phyloP scores from a whole-genome alignment of 331 rosid species.

The Pyracantha coccinea region DNA sequence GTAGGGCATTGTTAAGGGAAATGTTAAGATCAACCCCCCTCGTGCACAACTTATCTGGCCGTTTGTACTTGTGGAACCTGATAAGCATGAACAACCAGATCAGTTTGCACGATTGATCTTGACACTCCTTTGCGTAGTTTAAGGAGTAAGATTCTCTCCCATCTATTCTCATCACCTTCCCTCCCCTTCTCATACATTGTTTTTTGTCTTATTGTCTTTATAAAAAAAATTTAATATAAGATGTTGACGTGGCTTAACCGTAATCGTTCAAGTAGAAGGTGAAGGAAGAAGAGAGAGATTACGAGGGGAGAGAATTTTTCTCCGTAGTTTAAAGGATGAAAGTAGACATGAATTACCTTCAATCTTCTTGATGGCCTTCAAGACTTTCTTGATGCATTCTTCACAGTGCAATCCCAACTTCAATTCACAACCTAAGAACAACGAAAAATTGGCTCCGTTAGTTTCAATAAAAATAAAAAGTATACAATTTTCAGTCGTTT shows the following conservation, averaged over 20 bases:
- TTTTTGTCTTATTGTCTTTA: no score
- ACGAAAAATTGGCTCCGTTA: neutral
- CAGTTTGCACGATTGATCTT: no score
- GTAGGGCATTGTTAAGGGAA: neutral
- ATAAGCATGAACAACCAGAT: no score
- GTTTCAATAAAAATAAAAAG: neutral
- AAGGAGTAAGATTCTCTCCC: accelerated
- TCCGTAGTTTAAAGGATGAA: neutral
- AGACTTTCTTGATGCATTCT: slow-evolving; percentile 81
- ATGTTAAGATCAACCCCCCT: no score
- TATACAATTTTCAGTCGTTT: neutral
- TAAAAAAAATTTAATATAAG: no score
- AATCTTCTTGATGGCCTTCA: slow-evolving; percentile 76
- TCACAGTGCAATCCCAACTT: slow-evolving; percentile 78
- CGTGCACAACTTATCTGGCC: no score
- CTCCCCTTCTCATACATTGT: no score
- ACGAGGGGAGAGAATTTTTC: neutral
- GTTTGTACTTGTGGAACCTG: no score
- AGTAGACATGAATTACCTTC: slow-evolving; percentile 35
- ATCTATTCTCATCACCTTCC: no score
- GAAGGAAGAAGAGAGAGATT: no score
- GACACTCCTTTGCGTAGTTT: neutral
- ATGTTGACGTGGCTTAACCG: accelerated
- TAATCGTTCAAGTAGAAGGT: no score
- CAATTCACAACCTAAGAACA: slow-evolving; percentile 57